These are phyloP conservation scores for Fusarium veterinarium DNA, from an alignment of 2,329 filamentous ascomycete genomes.

Conservation along the genomic window DNA sequence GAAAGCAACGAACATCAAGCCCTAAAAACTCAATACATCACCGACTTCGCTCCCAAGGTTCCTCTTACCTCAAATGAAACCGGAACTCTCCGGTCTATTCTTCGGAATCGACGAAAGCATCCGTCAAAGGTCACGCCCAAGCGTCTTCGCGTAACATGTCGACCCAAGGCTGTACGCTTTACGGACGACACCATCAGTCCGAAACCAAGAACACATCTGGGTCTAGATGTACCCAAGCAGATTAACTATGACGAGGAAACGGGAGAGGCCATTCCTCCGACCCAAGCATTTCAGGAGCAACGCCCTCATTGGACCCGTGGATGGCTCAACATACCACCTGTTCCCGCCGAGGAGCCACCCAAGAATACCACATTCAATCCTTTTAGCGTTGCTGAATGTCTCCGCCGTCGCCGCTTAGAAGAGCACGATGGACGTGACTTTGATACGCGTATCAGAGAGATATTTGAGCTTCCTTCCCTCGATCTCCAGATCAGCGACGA, in stretches of 20 bases:
- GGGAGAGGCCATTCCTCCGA: not conserved
- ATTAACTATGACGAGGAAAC: constrained; percentile 8
- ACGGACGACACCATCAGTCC: constrained; percentile 44
- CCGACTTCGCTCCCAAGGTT: constrained; percentile 36
- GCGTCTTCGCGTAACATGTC: constrained; percentile 39
- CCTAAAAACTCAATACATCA: constrained; percentile 36
- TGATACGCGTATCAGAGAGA: constrained; percentile 38
- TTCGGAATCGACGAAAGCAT: constrained; percentile 43
- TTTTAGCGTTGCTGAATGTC: not conserved
- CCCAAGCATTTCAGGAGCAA: constrained; percentile 20
- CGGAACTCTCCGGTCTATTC: constrained; percentile 43
- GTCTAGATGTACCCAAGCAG: constrained; percentile 41
- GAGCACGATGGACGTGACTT: constrained; percentile 24
- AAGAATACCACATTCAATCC: constrained; percentile 1
- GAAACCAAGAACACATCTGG: constrained; percentile 42
- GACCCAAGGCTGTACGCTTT: constrained; percentile 48
- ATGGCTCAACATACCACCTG: constrained; percentile 21
- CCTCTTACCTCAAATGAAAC: constrained; percentile 34
- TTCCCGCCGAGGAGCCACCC: not conserved
- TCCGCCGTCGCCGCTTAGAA: constrained; percentile 14
- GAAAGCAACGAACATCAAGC: constrained; percentile 34
- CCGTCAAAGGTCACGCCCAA: constrained; percentile 37
- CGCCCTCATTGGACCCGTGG: constrained; percentile 21
- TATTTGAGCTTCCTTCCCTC: constrained; percentile 44
- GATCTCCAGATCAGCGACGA: constrained; percentile 47